These are phyloP conservation scores for Penicillium sp. DNA, from an alignment of 2,329 filamentous ascomycete species.

Conservation along the genomic window DNA sequence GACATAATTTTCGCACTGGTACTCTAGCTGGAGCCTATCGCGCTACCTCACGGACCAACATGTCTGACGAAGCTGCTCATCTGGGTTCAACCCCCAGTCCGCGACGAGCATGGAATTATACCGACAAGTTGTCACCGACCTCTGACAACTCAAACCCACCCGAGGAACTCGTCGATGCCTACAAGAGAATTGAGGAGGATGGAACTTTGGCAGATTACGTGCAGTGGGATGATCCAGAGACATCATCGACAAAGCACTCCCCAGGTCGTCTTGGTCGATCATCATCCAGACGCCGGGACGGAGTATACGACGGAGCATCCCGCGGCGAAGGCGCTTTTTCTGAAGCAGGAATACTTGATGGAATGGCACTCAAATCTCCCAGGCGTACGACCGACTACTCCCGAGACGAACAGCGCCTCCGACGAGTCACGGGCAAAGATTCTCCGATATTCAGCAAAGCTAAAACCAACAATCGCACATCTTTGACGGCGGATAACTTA, in stretches of 20 bases:
- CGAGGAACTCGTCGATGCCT: constrained; percentile 43
- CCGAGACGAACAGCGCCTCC: constrained; percentile 44
- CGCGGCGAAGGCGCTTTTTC: constrained; percentile 27
- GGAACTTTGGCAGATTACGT: constrained; percentile 41
- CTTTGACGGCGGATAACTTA: constrained; percentile 42
- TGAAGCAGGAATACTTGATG: constrained; percentile 40
- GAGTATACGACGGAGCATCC: constrained; percentile 18
- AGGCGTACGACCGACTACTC: constrained; percentile 40
- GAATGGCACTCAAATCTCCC: constrained; percentile 37
- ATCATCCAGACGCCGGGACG: constrained; percentile 29
- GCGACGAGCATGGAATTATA: constrained; percentile 23
- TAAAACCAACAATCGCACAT: constrained; percentile 32
- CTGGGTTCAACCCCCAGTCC: constrained; percentile 36
- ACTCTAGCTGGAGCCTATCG: constrained; percentile 47
- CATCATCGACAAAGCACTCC: constrained; percentile 12
- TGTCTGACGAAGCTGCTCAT: constrained; percentile 27
- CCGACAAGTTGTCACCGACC: constrained; percentile 35
- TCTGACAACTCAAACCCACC: constrained; percentile 43
- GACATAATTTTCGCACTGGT: constrained; percentile 40
- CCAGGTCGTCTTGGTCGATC: constrained; percentile 26
- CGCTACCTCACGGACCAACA: constrained; percentile 35
- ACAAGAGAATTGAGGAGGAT: constrained; percentile 45
- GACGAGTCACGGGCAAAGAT: constrained; percentile 41
- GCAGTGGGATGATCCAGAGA: constrained; percentile 35
- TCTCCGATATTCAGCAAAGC: constrained; percentile 48